Base-by-base conservation (phyloP, 192 early-diverging fungal genomes). In the Haplosporangium gracile region DNA sequence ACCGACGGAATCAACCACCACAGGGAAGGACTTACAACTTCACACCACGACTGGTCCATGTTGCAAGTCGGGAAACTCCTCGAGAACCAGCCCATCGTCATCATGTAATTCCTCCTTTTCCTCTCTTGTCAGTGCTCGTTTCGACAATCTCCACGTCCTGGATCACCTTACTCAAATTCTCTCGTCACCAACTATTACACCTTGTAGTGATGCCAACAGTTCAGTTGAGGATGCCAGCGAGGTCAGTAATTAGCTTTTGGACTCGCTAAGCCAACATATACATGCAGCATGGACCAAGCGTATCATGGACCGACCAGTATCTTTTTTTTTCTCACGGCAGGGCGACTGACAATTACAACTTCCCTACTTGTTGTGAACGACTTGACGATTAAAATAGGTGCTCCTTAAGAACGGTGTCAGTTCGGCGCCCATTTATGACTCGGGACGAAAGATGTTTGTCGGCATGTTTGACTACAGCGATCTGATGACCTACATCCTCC, bases 401-500 rank as follows among this genome's bases (percentile, higher is more conserved):
- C 90, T 97, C 22, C 92, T 96, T 40, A 81, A 93, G 76, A 89
- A 96, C 77, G 91, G 91, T 53, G 94, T 97, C 75, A 94, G 94
- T 11, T 96, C 96, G 0, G 96, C 96, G 0, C 96, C 96, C 8
- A 92, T 97, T 8, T 96, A 93, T 85, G 94, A 95, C 68, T 5
- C 49, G 11, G 70, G 65, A 42, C 84, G 77, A 24, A 89, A 89
- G 22, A 87, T 89, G 13, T 97, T 93, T 81, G 89, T 95, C 22
- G 96, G 96, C 60, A 96, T 97, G 95, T 96, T 97, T 89, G 96
- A 97, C 82, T 94, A 94, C 80, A 94, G 93, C 68, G 96, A 97
- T 71, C 83, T 96, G 60, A 95, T 95, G 76, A 87, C 95, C 0
- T 97, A 94, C 88, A 83, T 97, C 3, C 81, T 97, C 57, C 70